Conservation (phyloP, 2,329 filamentous ascomycete genomes). For the Ceratocystis ficicola region DNA sequence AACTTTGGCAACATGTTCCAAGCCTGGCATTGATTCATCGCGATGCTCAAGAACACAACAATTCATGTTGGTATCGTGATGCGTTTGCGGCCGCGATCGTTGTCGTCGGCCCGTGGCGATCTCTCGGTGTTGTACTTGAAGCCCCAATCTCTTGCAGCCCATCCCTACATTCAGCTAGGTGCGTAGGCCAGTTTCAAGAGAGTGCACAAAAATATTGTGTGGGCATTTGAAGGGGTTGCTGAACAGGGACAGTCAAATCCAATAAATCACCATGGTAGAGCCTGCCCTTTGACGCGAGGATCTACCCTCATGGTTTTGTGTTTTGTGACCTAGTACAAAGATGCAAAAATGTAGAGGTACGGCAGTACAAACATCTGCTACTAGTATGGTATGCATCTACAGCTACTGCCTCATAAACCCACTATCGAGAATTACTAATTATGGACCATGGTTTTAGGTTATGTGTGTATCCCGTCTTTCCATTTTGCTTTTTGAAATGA, state of each 20-base stretch:
- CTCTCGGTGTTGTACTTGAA: neutral
- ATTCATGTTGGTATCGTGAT: neutral
- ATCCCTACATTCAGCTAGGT: conserved; percentile 1
- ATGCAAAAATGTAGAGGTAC: neutral
- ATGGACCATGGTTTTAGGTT: neutral
- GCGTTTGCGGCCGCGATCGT: too few species aligned
- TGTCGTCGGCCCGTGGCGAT: neutral
- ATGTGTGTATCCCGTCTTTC: conserved; percentile 11
- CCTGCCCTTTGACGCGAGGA: conserved; percentile 7
- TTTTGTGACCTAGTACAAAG: neutral
- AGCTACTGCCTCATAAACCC: neutral
- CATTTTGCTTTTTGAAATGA: neutral
- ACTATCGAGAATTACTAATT: neutral
- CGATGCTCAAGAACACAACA: neutral
- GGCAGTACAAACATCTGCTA: neutral
- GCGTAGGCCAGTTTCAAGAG: neutral
- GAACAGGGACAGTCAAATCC: neutral
- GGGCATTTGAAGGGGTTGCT: neutral
- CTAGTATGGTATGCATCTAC: conserved; percentile 1
- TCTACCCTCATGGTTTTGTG: neutral
- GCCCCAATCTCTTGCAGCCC: neutral
- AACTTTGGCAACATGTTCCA: neutral
- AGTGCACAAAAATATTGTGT: neutral
- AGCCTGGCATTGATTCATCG: neutral
- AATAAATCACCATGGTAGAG: conserved; percentile 6